A percentile compares a stretch with the other conserved stretches of the same genome.
Conservation (phyloP, 225 moss, liverwort and hornwort species). For the Polytrichum formosum region DNA sequence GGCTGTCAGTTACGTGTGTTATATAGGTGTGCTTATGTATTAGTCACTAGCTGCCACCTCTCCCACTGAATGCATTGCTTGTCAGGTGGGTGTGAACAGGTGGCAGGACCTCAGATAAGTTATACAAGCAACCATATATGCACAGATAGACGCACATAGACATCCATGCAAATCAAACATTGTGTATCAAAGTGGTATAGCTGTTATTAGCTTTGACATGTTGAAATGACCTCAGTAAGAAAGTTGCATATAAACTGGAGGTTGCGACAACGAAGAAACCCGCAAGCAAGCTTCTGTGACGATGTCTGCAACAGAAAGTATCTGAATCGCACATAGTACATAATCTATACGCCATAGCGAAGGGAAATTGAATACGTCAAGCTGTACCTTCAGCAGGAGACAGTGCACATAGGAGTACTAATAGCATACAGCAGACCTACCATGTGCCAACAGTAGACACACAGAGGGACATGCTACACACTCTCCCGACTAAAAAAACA, state of each 20-base stretch:
- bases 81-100: too few species aligned
- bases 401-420: background rate
- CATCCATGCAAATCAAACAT: background rate
- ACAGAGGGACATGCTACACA: background rate
- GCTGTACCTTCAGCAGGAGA: constrained; percentile 4
- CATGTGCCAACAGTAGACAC: constrained; percentile 6
- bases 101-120: too few species aligned
- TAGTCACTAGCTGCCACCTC: too few species aligned
- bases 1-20: too few species aligned
- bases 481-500: background rate
- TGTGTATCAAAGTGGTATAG: background rate
- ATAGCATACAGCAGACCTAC: constrained; percentile 1
- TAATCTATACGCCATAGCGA: constrained; percentile 10
- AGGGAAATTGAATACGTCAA: constrained; percentile 6
- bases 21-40: too few species aligned
- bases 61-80: too few species aligned
- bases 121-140: too few species aligned
- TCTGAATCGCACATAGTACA: constrained; percentile 15
- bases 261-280: constrained; percentile 1
- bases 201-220: background rate
- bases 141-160: background rate
- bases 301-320: constrained; percentile 1
- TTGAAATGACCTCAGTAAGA: background rate
- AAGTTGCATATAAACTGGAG: background rate
- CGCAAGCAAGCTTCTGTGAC: background rate